phyloP scores from a whole-genome alignment of 352 stramenopile genomes.

The Globisporangium nagaii region DNA sequence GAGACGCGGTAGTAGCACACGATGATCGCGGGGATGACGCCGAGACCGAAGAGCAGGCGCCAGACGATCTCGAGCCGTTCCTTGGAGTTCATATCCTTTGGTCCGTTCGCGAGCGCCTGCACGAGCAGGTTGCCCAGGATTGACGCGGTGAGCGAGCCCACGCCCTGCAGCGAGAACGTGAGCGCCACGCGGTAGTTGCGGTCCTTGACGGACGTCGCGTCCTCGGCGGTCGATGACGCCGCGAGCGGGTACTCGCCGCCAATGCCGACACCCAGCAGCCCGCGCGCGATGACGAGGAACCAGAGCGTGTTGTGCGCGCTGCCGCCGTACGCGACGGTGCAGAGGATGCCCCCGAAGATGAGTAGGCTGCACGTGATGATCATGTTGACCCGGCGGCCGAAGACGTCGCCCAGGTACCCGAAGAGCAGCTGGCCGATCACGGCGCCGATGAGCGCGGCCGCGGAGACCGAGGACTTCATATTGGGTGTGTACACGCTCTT shows the following conservation, averaged over 20 bases:
- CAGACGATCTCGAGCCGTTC: slow-evolving; percentile 54
- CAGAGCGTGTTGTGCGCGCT: slow-evolving; percentile 35
- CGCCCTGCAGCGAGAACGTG: slow-evolving; percentile 62
- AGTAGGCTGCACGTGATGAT: slow-evolving; percentile 58
- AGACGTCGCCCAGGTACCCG: slow-evolving; percentile 52
- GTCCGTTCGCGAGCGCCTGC: slow-evolving; percentile 31
- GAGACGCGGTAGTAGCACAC: slow-evolving; percentile 62
- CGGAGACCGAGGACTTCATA: slow-evolving; percentile 60
- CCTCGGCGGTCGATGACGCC: slow-evolving; percentile 43
- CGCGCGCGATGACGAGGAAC: slow-evolving; percentile 51
- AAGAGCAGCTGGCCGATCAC: slow-evolving; percentile 57
- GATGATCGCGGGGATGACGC: slow-evolving; percentile 50
- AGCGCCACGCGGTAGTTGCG: slow-evolving; percentile 46
- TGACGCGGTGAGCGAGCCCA: slow-evolving; percentile 43
- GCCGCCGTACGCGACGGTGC: slow-evolving; percentile 44
- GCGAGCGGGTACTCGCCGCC: slow-evolving; percentile 46
- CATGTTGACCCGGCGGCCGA: slow-evolving; percentile 65
- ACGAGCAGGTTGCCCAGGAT: slow-evolving; percentile 64
- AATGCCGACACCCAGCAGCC: slow-evolving; percentile 63
- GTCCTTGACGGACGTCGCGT: slow-evolving; percentile 34
- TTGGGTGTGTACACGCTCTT: slow-evolving; percentile 50
- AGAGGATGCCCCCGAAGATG: slow-evolving; percentile 62
- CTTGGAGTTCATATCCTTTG: slow-evolving; percentile 28
- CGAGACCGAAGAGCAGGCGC: slow-evolving; percentile 58
- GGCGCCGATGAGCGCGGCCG: slow-evolving; percentile 47